Evolutionary conservation across 176 grass and related monocot species (phyloP).

Genomic region (Oropetium thomaeum): DNA sequence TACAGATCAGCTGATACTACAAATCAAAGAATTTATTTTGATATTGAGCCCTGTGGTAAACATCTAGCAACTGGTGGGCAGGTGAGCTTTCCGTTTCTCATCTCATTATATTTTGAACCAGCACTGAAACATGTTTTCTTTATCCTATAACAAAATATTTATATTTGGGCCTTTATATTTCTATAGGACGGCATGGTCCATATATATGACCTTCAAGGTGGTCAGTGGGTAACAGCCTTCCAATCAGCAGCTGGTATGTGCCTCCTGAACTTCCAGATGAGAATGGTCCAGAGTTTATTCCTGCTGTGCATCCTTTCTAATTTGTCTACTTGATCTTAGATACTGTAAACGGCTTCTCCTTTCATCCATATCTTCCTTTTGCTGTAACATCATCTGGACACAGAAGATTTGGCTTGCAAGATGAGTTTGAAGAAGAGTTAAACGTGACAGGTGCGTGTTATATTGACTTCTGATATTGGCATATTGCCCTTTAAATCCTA

Average conservation of each 20-base stretch:
- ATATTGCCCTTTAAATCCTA: background rate
- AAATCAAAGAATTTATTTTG: slow-evolving; percentile 94
- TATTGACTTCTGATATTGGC: background rate
- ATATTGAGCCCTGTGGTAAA: slow-evolving; percentile 89
- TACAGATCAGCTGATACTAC: slow-evolving; percentile 88
- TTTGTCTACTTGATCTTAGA: slow-evolving; percentile 53
- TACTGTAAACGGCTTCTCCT: slow-evolving; percentile 74
- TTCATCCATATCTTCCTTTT: slow-evolving; percentile 83
- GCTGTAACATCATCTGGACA: slow-evolving; percentile 83
- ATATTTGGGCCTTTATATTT: too few relatives aligned
- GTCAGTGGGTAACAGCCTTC: slow-evolving; percentile 69
- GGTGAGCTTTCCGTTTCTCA: slow-evolving; percentile 45
- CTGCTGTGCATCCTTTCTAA: background rate
- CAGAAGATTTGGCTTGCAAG: slow-evolving; percentile 61
- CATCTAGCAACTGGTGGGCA: slow-evolving; percentile 88
- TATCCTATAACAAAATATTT: background rate
- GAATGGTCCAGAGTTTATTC: background rate
- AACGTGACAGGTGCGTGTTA: slow-evolving; percentile 49
- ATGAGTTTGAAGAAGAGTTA: slow-evolving; percentile 55
- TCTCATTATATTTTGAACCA: slow-evolving; percentile 29
- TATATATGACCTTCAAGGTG: slow-evolving; percentile 86
- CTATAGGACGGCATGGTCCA: slow-evolving; percentile 86
- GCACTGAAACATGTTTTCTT: slow-evolving; percentile 15
- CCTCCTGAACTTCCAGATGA: slow-evolving; percentile 14
- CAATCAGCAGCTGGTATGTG: slow-evolving; percentile 86